These are phyloP conservation scores for Hibiscus tridactylites DNA, from an alignment of 345 rosid species.

Conservation along the genomic window DNA sequence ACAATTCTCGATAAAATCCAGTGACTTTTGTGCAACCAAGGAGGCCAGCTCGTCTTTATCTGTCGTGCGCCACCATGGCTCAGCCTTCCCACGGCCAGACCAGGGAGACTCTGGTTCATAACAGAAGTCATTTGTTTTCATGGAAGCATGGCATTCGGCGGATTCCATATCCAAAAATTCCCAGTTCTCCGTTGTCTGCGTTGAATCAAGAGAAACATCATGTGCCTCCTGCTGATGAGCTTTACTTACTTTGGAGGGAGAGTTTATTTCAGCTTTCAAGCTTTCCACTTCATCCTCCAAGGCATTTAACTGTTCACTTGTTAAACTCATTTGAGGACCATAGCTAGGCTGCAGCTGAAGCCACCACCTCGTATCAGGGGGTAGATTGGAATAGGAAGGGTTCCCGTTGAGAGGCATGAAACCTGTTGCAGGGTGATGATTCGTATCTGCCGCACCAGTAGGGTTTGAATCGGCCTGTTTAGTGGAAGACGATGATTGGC, in stretches of 20 bases:
- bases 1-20: constrained; percentile 62
- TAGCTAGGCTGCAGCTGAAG: constrained; percentile 53
- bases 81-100: constrained; percentile 46
- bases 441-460: constrained; percentile 28
- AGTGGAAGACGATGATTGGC: constrained; percentile 69
- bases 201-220: constrained; percentile 22
- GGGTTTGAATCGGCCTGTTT: constrained; percentile 47
- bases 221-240: not conserved
- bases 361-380: constrained; percentile 64
- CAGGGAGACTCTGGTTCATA: constrained; percentile 58
- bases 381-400: constrained; percentile 38
- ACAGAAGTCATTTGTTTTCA: constrained; percentile 26
- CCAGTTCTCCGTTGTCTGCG: constrained; percentile 31
- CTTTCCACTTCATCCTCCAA: constrained; percentile 44
- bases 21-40: constrained; percentile 77
- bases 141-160: constrained; percentile 23
- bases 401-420: constrained; percentile 48
- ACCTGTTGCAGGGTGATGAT: constrained; percentile 36
- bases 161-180: constrained; percentile 29
- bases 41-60: constrained; percentile 78
- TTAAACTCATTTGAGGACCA: constrained; percentile 48
- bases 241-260: constrained; percentile 17
- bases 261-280: constrained; percentile 21
- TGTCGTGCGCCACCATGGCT: constrained; percentile 83
- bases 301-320: constrained; percentile 36